phyloP scores from a whole-genome alignment of 2,329 filamentous ascomycete genomes.

The Trichoderma simmonsii region DNA sequence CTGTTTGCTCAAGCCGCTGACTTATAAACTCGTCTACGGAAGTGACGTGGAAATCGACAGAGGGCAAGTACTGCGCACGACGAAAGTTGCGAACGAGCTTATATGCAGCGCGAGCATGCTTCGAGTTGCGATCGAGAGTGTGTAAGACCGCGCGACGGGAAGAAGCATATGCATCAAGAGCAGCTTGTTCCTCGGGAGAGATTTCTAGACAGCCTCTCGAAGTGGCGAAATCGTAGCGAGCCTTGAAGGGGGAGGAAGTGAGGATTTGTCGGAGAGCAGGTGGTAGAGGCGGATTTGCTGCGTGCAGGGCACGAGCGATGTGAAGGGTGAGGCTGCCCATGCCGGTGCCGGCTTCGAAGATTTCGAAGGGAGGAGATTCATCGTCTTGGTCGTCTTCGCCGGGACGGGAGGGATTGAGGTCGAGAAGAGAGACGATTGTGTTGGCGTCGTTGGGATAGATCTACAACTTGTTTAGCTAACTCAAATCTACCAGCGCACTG shows the following conservation, averaged over 20 bases:
- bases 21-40: conserved; percentile 62
- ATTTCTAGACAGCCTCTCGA: conserved; percentile 28
- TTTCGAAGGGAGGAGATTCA: conserved; percentile 55
- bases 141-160: conserved; percentile 68
- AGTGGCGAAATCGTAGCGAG: conserved; percentile 14
- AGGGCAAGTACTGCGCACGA: conserved; percentile 64
- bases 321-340: conserved; percentile 76
- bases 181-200: conserved; percentile 28
- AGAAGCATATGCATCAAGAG: conserved; percentile 45
- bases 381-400: conserved; percentile 32
- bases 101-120: conserved; percentile 62
- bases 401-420: conserved; percentile 60
- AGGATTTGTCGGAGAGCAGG: conserved; percentile 39
- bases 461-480: conserved; percentile 17
- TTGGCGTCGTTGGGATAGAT: conserved; percentile 71
- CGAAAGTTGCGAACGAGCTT: conserved; percentile 65
- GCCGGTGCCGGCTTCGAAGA: conserved; percentile 83
- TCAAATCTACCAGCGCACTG: background rate
- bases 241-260: conserved; percentile 26
- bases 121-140: conserved; percentile 63
- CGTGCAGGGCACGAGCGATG: conserved; percentile 72
- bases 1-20: conserved; percentile 43
- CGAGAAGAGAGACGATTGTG: conserved; percentile 71
- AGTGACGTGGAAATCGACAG: conserved; percentile 72
- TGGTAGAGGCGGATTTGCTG: conserved; percentile 57